These are phyloP conservation scores for Albifimbria verrucaria DNA, from an alignment of 2,329 filamentous ascomycete genomes.

Conservation along the genomic window DNA sequence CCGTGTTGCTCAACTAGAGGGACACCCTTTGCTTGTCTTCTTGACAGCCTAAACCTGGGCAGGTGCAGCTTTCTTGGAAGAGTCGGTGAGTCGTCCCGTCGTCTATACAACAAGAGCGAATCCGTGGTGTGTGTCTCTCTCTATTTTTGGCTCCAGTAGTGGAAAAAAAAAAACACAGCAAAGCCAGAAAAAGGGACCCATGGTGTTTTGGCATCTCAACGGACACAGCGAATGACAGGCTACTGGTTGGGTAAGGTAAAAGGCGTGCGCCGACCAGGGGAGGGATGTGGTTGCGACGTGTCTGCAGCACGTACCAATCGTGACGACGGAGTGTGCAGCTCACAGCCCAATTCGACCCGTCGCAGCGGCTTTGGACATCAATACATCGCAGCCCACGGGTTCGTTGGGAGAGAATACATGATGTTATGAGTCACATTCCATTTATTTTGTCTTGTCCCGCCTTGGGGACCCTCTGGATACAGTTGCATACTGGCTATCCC, in stretches of 20 bases:
- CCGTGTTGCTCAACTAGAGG: too few species aligned
- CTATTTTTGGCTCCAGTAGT: conserved; percentile 5
- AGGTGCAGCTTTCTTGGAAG: neutral
- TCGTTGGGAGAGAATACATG: conserved; percentile 21
- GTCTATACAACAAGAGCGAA: neutral
- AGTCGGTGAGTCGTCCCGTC: neutral
- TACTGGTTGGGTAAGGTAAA: neutral
- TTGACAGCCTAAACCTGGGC: neutral
- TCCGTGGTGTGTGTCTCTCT: neutral
- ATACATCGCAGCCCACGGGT: conserved; percentile 22
- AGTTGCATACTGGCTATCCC: too few species aligned
- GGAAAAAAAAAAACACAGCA: too few species aligned
- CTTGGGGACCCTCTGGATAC: neutral
- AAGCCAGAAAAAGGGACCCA: too few species aligned
- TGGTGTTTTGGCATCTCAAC: conserved; percentile 3
- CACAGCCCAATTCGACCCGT: conserved; percentile 21
- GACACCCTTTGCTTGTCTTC: neutral
- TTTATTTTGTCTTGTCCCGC: conserved; percentile 4
- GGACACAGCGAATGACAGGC: neutral
- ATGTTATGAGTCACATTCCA: conserved; percentile 10
- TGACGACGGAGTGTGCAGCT: conserved; percentile 18
- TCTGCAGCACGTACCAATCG: conserved; percentile 19
- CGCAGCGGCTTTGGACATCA: conserved; percentile 24
- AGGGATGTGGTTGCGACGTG: conserved; percentile 1
- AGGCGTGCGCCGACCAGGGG: neutral